phyloP scores from a whole-genome alignment of 2,329 filamentous ascomycete genomes.

The Talaromyces albobiverticillius region DNA sequence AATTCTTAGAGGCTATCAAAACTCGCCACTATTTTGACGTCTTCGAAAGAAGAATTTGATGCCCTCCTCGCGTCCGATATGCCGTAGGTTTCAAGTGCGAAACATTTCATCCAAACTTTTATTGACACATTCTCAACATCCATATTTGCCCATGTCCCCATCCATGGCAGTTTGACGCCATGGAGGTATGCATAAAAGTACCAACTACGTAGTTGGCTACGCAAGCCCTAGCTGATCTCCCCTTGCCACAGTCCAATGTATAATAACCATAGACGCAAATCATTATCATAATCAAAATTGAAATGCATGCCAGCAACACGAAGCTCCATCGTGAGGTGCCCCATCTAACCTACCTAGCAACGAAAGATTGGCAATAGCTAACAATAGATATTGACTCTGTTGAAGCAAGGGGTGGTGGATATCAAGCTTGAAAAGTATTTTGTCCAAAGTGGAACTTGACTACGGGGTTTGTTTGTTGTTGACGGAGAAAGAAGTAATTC shows the following conservation, averaged over 20 bases:
- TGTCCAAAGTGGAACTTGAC: background rate
- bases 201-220: too few relatives aligned
- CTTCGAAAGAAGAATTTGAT: too few relatives aligned
- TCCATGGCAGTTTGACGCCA: too few relatives aligned
- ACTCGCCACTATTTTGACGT: too few relatives aligned
- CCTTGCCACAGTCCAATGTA: too few relatives aligned
- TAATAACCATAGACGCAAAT: too few relatives aligned
- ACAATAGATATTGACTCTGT: background rate
- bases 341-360: slow-evolving; percentile 2
- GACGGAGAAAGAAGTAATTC: too few relatives aligned
- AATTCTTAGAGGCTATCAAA: too few relatives aligned
- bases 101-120: background rate
- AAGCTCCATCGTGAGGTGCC: background rate
- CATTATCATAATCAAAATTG: background rate
- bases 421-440: background rate
- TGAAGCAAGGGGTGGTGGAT: background rate
- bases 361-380: background rate
- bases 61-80: too few relatives aligned
- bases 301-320: background rate
- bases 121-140: background rate
- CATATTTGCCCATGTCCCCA: background rate
- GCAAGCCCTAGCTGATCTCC: too few relatives aligned
- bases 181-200: too few relatives aligned
- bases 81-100: too few relatives aligned
- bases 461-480: background rate